These are phyloP conservation scores for Kickxella alabastrina DNA, from an alignment of 192 early-diverging fungal species.

Conservation along the genomic window DNA sequence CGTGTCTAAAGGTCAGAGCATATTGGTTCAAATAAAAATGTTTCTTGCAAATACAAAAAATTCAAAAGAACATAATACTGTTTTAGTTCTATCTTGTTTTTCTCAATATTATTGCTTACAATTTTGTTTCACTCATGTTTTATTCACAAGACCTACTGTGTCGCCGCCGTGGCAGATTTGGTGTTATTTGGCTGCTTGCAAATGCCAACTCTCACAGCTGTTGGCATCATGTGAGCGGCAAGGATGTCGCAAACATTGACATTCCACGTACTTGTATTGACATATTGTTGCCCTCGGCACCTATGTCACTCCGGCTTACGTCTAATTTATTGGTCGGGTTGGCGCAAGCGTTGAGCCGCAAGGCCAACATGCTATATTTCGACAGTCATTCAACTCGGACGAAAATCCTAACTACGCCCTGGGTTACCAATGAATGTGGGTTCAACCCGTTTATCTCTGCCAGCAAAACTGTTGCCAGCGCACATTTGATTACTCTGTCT, in stretches of 20 bases:
- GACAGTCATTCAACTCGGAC: conserved; percentile 26
- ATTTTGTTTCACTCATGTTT: too few relatives aligned
- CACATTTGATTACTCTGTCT: not conserved
- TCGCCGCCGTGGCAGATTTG: conserved; percentile 26
- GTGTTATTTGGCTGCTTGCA: conserved; percentile 35
- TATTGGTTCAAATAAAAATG: too few relatives aligned
- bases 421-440: conserved; percentile 15
- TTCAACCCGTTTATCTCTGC: conserved; percentile 30
- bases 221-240: conserved; percentile 15
- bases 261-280: conserved; percentile 30
- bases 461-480: conserved; percentile 11
- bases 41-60: too few relatives aligned
- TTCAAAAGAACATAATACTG: too few relatives aligned
- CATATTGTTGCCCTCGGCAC: conserved; percentile 13
- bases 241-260: conserved; percentile 25
- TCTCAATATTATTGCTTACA: too few relatives aligned
- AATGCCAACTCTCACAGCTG: conserved; percentile 8
- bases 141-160: conserved; percentile 44
- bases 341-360: conserved; percentile 15
- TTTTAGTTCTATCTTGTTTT: too few relatives aligned
- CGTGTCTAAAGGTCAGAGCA: too few relatives aligned
- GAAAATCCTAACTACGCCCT: conserved; percentile 25
- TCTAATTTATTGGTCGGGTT: conserved; percentile 34
- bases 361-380: conserved; percentile 10
- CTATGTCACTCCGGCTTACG: conserved; percentile 29